Evolutionary conservation across 1,284 basidiomycete species (phyloP), one percentile per base, ranked within the genome.

Genomic region (Puccinia horiana): DNA sequence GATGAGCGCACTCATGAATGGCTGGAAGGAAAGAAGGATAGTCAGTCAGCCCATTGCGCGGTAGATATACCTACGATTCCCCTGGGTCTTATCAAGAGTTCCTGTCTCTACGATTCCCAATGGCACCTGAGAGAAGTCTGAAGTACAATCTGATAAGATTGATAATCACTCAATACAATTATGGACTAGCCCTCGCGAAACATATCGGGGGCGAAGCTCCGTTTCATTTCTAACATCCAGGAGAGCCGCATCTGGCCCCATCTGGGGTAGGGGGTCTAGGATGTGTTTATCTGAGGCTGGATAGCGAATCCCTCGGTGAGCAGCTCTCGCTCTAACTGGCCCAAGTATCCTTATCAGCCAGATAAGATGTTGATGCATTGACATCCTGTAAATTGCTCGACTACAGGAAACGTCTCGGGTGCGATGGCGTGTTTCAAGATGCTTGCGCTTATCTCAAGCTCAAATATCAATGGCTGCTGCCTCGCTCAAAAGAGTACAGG

Each of bases 111-210:
- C 61, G 29, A 26, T 18, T 12, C 16, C 32, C 29, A 61, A 29
- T 61, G 29, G 29, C 26, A 35, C 6, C 44, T 44, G 16, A 44
- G 44, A 35, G 32, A 14, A 61, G 32, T 61, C 29, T 35, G n/a
- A 29, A 61, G 61, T 20, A 65, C 61, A 65, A 40, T 40, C 35
- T 65, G 61, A 65, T 65, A 65, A 65, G 61, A 65, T 61, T 32
- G 58, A 61, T 65, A 65, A 37, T n/a, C 35, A 5, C 40, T 40
- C 35, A 12, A 65, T 65, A 65, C 61, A 65, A 35, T 16, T 40
- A n/a, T n/a, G n/a, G n/a, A 18, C 61, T 23, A 23, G 32, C 18
- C 26, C n/a, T 65, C 61, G 61, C 61, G 61, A 65, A 35, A 65
- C 35, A 40, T 65, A 14, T 65, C 61, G 61, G 61, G 32, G 16